Conservation (phyloP, 768 basidiomycete species). For the Glaciozyma antarctica region DNA sequence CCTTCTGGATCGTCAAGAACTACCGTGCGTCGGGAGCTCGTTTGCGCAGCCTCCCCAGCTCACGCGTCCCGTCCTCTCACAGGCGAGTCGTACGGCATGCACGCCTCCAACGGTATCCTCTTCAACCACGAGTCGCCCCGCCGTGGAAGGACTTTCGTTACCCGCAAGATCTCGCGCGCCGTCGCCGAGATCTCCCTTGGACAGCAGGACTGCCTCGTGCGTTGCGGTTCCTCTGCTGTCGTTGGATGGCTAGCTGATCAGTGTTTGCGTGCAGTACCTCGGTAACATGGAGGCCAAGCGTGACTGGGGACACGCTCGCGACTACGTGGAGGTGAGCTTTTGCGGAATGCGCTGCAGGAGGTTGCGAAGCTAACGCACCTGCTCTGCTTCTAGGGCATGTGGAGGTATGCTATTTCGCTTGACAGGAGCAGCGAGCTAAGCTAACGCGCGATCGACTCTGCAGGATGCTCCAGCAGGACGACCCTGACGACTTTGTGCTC, state of each 20-base stretch:
- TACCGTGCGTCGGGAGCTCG: slow-evolving; percentile 30
- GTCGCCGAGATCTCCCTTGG: slow-evolving; percentile 83
- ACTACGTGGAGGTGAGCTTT: slow-evolving; percentile 67
- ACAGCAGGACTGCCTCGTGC: slow-evolving; percentile 66
- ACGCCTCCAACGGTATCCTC: slow-evolving; percentile 88
- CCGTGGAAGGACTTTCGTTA: slow-evolving; percentile 89
- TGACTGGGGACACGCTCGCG: slow-evolving; percentile 87
- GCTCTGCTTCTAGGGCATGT: too few species aligned
- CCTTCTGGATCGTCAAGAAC: slow-evolving; percentile 42
- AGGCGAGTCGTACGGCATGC: slow-evolving; percentile 95
- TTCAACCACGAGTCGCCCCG: slow-evolving; percentile 98
- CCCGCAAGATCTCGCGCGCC: slow-evolving; percentile 84
- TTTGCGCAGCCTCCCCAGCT: neutral
- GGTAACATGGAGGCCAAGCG: slow-evolving; percentile 90
- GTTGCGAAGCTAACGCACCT: too few species aligned
- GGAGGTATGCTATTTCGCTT: neutral
- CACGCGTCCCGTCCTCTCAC: slow-evolving; percentile 43
- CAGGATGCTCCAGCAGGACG: slow-evolving; percentile 82
- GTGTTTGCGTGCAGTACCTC: slow-evolving; percentile 48
- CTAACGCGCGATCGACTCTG: slow-evolving; percentile 50
- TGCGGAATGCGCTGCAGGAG: neutral
- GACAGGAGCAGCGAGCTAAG: neutral
- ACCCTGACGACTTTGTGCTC: slow-evolving; percentile 80
- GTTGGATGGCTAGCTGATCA: neutral
- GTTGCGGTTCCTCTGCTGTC: neutral